Evolutionary conservation across 768 basidiomycete species (phyloP), one percentile per base, ranked within the genome.

Genomic region (Artomyces pyxidatus): DNA sequence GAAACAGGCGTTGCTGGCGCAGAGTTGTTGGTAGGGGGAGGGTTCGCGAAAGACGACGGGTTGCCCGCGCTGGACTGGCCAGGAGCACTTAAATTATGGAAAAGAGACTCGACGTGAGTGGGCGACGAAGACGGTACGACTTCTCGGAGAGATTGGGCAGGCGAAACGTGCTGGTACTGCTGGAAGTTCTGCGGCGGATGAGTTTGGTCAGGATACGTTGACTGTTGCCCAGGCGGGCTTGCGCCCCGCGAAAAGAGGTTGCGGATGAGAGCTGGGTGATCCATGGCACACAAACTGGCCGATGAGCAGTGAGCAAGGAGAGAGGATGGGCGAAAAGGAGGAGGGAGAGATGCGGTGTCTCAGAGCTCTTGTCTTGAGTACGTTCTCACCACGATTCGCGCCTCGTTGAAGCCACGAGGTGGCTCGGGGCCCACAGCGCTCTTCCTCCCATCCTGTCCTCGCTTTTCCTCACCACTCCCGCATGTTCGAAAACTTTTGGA

Each of bases 71-170:
- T 50, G 50, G 74, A 72, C 52, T 76, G 71, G 50, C 66, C 53
- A 30, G 73, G 56, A 19, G 61, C 54, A 40, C 65, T 68, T 39
- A 83, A 63, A 50, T 75, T 72, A 56, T 82, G 76, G 58, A 86
- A 84, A 19, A 88, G 73, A 44, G 80, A 75, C 54, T 87, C 85
- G 58, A 88, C 75, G 53, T 82, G 74, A 55, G 68, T 77, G 27
- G 78, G 71, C 52, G 81, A 72, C 30, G 75, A 70, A 38, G 70
- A 70, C 35, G 64, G 68, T 23, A 73, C 58, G 27, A 68, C 53
- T 47, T 74, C 71, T 57, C 68, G 61, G 45, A 61, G 47, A 27
- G 62, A 60, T 49, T 61, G 62, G 5, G 61, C 47, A 19, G 63
- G 59, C 11, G 66, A 62, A 45, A 57, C 64, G 54, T 66, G 60